Evolutionary conservation across 768 basidiomycete species (phyloP), one percentile per base, ranked within the genome.

Genomic region (Coprinellus micaceus): DNA sequence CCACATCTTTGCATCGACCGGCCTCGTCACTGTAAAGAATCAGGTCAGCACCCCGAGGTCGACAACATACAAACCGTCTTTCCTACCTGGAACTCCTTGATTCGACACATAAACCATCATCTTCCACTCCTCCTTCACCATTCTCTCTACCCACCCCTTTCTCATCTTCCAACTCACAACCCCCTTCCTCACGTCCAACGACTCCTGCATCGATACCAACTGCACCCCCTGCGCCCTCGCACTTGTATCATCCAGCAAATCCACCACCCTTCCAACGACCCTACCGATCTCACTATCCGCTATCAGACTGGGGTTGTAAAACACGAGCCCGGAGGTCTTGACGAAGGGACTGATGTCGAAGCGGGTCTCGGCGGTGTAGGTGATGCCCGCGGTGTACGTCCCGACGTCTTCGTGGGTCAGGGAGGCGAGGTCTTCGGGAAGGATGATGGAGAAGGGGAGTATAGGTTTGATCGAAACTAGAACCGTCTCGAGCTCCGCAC

Each of bases 141-240:
- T 63, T 46, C 51, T 69, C 50, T 57, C 54, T 40, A 58, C 58
- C 60, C 64, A 63, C 52, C 49, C 40, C 59, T 56, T 59, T 12
- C 59, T 60, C 58, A 64, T 60, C 52, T 59, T 63, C 64, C 64
- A 66, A 17, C 56, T 49, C 2, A 64, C 48, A 17, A 52, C 53
- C 24, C 57, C 56, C 21, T 51, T 44, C 3, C 40, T 41, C 26
- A 61, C 21, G 41, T 66, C 61, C 37, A 62, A 48, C 29, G n/a
- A 39, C 46, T 63, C 62, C 22, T 51, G 61, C 11, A 50, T 26
- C 30, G 61, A 37, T 17, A 62, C 15, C 15, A 66, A 57, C 47
- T 66, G 64, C 12, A 66, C 56, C 40, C 61, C 26, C 3, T 22
- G 33, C 25, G 52, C 6, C 33, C 7, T 50, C 26, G 28, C 46